Evolutionary conservation across 2,329 filamentous ascomycete genomes (phyloP).

Genomic region (Alternaria ventricosa): DNA sequence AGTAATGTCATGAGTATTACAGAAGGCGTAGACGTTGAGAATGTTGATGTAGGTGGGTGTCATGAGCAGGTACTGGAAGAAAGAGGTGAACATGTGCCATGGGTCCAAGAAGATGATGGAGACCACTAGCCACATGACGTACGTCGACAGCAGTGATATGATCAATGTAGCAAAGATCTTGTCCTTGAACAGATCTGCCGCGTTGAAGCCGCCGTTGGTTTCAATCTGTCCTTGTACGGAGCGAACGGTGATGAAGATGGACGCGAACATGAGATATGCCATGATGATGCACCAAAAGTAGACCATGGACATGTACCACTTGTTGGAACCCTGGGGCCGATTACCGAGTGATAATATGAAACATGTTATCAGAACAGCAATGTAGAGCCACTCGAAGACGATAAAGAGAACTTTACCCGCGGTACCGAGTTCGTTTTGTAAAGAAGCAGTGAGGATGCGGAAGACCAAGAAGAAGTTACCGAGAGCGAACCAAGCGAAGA

Average conservation of each 20-base stretch:
- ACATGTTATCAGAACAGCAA: conserved; percentile 88
- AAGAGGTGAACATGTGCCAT: conserved; percentile 98
- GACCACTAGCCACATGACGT: conserved; percentile 88
- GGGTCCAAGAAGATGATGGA: conserved; percentile 96
- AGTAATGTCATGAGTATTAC: conserved; percentile 96
- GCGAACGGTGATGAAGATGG: conserved; percentile 89
- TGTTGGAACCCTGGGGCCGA: conserved; percentile 90
- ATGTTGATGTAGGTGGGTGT: conserved; percentile 98
- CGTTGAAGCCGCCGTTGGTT: conserved; percentile 68
- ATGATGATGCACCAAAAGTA: conserved; percentile 98
- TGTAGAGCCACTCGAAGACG: conserved; percentile 95
- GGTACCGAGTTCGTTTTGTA: conserved; percentile 78
- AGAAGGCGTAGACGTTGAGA: conserved; percentile 98
- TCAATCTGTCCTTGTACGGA: conserved; percentile 77
- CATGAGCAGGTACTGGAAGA: conserved; percentile 91
- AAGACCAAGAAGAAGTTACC: conserved; percentile 99
- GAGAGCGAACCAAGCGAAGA: conserved; percentile 98
- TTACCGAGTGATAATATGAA: conserved; percentile 96
- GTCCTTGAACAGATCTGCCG: conserved; percentile 81
- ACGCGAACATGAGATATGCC: conserved; percentile 90
- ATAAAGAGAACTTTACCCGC: conserved; percentile 83
- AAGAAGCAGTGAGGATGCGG: conserved; percentile 89
- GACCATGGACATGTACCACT: conserved; percentile 96
- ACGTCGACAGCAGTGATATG: conserved; percentile 89
- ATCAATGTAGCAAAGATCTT: conserved; percentile 91